These are phyloP conservation scores for Boletellus emodensis DNA, from an alignment of 768 basidiomycete genomes.

Conservation along the genomic window DNA sequence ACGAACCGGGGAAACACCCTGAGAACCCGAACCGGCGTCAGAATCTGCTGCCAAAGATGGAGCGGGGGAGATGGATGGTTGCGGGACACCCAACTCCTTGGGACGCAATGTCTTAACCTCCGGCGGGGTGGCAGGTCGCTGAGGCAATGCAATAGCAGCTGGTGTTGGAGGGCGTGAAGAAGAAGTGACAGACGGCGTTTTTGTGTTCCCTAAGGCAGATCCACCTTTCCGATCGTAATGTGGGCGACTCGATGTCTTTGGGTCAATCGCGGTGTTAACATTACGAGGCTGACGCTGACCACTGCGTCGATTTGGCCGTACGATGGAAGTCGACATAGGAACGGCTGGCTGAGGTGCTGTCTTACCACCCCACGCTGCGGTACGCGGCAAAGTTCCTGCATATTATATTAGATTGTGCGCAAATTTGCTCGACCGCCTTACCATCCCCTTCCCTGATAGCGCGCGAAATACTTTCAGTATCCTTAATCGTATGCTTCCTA, in stretches of 20 bases:
- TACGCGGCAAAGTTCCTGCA: conserved; percentile 57
- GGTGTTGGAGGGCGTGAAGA: conserved; percentile 61
- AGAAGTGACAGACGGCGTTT: conserved; percentile 45
- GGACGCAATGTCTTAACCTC: conserved; percentile 37
- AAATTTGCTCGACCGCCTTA: conserved; percentile 5
- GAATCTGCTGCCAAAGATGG: conserved; percentile 50
- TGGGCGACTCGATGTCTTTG: conserved; percentile 33
- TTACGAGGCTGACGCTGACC: conserved; percentile 48
- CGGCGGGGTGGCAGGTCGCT: conserved; percentile 43
- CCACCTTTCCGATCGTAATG: conserved; percentile 43
- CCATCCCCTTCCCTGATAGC: conserved; percentile 61
- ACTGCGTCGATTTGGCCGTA: conserved; percentile 43
- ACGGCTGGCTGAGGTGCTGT: conserved; percentile 17
- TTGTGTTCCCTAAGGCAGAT: conserved; percentile 32
- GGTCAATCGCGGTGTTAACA: conserved; percentile 31
- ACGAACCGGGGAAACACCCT: conserved; percentile 39
- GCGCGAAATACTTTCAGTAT: conserved; percentile 68
- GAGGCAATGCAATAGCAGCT: conserved; percentile 33
- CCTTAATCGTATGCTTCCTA: conserved; percentile 92
- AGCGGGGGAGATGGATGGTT: conserved; percentile 38
- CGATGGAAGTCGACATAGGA: conserved; percentile 8
- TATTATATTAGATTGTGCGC: conserved; percentile 8
- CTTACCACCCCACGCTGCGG: conserved; percentile 61
- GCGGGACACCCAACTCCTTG: conserved; percentile 42
- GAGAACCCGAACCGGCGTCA: conserved; percentile 42